Conservation (phyloP, 1,139 yeast genomes). For the Saccharomyces pastorianus region DNA sequence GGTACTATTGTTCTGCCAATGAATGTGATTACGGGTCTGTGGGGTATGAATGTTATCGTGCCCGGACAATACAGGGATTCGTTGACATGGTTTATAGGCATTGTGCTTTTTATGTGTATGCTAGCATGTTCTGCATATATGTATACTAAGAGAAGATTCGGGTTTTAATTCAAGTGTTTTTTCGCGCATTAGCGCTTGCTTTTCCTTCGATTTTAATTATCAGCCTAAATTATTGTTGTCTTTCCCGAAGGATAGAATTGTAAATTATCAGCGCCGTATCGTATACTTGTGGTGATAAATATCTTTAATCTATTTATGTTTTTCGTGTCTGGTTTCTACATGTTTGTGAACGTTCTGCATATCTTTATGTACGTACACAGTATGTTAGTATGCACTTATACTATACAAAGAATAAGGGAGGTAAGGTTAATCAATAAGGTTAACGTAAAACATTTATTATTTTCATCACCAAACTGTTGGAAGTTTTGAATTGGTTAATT, state of each 20-base stretch:
- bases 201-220: neutral
- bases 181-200: neutral
- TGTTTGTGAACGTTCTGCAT: constrained; percentile 1
- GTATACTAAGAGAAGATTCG: constrained; percentile 38
- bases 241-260: neutral
- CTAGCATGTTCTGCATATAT: constrained; percentile 39
- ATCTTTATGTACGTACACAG: neutral
- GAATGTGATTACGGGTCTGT: constrained; percentile 88
- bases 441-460: neutral
- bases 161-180: constrained; percentile 16
- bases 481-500: neutral
- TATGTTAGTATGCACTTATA: neutral
- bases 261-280: neutral
- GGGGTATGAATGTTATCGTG: constrained; percentile 98
- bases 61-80: constrained; percentile 82
- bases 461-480: neutral
- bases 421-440: neutral
- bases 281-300: neutral
- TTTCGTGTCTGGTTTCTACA: neutral
- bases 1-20: constrained; percentile 94
- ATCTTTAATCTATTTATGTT: neutral
- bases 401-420: neutral
- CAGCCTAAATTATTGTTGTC: neutral
- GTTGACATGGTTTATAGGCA: constrained; percentile 69
- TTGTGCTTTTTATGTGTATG: constrained; percentile 37